phyloP scores from a whole-genome alignment of 2,329 filamentous ascomycete genomes.

The Scopulariopsis brevicaulis region DNA sequence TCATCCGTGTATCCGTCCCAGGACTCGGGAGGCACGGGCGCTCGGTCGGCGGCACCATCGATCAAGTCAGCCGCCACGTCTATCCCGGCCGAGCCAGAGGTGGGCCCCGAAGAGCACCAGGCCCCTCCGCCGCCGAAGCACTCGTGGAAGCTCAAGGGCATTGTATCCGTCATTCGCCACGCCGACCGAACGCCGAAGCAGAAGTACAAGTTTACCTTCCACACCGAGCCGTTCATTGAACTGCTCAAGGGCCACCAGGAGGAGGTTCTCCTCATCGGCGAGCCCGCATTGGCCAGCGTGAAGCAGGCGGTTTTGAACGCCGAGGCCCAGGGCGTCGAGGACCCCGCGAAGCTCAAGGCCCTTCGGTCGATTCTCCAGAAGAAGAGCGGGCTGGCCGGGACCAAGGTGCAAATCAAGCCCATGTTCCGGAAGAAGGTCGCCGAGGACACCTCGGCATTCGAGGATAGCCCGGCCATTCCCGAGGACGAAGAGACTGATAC shows the following conservation, averaged over 20 bases:
- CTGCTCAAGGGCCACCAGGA: constrained; percentile 91
- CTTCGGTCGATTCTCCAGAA: constrained; percentile 80
- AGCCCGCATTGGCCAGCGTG: constrained; percentile 80
- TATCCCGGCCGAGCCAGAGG: constrained; percentile 17
- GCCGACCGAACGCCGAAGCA: constrained; percentile 97
- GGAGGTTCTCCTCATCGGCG: constrained; percentile 87
- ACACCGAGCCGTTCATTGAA: constrained; percentile 91
- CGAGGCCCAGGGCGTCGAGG: constrained; percentile 68
- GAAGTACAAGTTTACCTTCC: constrained; percentile 99
- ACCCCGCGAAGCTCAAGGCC: constrained; percentile 72
- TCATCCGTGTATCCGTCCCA: not conserved
- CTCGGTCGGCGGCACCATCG: constrained; percentile 25
- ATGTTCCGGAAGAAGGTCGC: constrained; percentile 90
- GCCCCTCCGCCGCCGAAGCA: constrained; percentile 69
- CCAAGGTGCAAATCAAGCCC: constrained; percentile 97
- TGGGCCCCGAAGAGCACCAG: constrained; percentile 23
- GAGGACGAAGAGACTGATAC: constrained; percentile 12
- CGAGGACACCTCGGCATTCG: constrained; percentile 35
- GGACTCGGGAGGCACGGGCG: constrained; percentile 8
- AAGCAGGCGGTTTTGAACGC: constrained; percentile 78
- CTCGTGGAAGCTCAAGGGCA: constrained; percentile 95
- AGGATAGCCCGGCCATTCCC: constrained; percentile 13
- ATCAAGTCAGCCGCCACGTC: constrained; percentile 26
- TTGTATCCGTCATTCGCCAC: constrained; percentile 92
- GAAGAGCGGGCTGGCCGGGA: constrained; percentile 89